These are phyloP conservation scores for Microsporum canis DNA, from an alignment of 2,329 filamentous ascomycete species.

Conservation along the genomic window DNA sequence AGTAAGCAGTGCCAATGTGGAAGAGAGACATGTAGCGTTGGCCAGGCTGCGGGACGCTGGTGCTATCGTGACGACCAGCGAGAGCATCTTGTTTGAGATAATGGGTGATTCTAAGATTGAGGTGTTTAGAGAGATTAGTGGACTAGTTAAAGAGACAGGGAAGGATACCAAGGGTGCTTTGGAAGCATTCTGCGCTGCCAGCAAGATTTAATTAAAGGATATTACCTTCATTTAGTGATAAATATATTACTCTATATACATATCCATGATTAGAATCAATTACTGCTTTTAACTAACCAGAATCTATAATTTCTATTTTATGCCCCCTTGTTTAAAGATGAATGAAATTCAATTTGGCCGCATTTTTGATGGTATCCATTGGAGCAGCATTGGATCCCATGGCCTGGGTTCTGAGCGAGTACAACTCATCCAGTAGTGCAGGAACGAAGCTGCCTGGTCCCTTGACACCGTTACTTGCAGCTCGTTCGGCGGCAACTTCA, in stretches of 20 bases:
- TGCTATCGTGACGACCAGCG: slow-evolving; percentile 69
- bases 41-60: slow-evolving; percentile 64
- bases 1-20: slow-evolving; percentile 73
- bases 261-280: not conserved
- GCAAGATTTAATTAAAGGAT: slow-evolving; percentile 40
- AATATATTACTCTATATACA: not conserved
- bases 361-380: slow-evolving; percentile 24
- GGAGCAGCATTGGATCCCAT: not conserved
- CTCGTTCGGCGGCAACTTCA: slow-evolving; percentile 64
- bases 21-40: slow-evolving; percentile 71
- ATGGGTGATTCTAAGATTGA: slow-evolving; percentile 66
- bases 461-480: slow-evolving; percentile 47
- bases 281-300: not conserved
- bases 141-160: slow-evolving; percentile 66
- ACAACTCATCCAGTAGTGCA: slow-evolving; percentile 66
- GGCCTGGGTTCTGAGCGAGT: slow-evolving; percentile 26
- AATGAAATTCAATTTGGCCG: slow-evolving; percentile 29
- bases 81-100: slow-evolving; percentile 81
- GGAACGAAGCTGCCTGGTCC: slow-evolving; percentile 83
- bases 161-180: slow-evolving; percentile 59
- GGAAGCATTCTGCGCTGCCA: slow-evolving; percentile 43
- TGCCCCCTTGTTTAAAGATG: slow-evolving; percentile 12
- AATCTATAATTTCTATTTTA: not conserved
- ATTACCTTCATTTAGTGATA: not conserved
- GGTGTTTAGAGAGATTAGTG: slow-evolving; percentile 60